These are phyloP conservation scores for Kurtzmaniella cleridarum DNA, from an alignment of 805 yeast genomes.

Conservation along the genomic window DNA sequence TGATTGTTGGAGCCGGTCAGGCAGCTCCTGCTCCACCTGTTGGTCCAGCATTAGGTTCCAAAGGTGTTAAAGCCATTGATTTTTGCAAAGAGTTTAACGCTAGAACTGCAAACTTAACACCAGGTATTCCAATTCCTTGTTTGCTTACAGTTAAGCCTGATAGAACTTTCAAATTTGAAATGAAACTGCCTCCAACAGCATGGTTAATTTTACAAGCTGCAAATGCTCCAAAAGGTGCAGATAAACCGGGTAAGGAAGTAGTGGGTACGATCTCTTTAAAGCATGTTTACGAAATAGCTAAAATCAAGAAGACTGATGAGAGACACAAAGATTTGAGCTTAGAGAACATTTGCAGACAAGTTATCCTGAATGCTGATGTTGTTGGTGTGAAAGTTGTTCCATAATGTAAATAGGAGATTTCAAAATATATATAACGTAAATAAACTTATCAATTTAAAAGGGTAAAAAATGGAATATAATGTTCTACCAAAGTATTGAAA, in stretches of 20 bases:
- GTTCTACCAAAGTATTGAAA: too few relatives aligned
- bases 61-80: constrained; percentile 97
- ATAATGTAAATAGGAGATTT: constrained; percentile 21
- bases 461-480: too few relatives aligned
- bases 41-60: constrained; percentile 97
- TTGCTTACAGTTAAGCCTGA: constrained; percentile 86
- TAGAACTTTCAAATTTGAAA: constrained; percentile 77
- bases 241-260: constrained; percentile 51
- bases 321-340: constrained; percentile 67
- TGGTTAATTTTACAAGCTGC: constrained; percentile 81
- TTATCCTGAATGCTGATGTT: constrained; percentile 83
- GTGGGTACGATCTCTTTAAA: constrained; percentile 73
- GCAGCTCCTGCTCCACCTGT: constrained; percentile 99
- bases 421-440: background rate
- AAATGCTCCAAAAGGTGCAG: constrained; percentile 74
- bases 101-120: constrained; percentile 78
- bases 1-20: constrained; percentile 93
- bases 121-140: constrained; percentile 89
- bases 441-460: too few relatives aligned
- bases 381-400: constrained; percentile 82
- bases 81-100: constrained; percentile 98
- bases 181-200: constrained; percentile 89
- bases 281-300: constrained; percentile 92
- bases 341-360: constrained; percentile 73
- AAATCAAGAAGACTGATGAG: constrained; percentile 83